Evolutionary conservation across 2,329 filamentous ascomycete genomes (phyloP).

Genomic region (Colletotrichum sidae): DNA sequence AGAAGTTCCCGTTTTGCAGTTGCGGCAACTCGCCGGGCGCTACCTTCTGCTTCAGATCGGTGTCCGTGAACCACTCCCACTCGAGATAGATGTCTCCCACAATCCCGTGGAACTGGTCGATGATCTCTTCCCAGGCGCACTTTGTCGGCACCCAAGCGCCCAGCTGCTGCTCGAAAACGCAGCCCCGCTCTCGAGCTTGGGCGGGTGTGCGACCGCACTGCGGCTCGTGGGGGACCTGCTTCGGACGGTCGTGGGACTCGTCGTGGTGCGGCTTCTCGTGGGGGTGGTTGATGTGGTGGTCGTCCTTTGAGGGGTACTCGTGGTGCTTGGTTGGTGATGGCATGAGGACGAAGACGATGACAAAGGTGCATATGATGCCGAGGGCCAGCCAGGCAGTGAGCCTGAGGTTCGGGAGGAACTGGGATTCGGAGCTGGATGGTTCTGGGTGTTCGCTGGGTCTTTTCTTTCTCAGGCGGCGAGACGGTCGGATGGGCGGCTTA

Average conservation of each 20-base stretch:
- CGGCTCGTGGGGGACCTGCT: not conserved
- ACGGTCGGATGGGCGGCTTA: no score
- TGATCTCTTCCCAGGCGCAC: slow-evolving; percentile 8
- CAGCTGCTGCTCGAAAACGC: no score
- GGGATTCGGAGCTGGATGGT: no score
- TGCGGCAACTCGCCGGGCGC: not conserved
- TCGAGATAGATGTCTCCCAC: slow-evolving; percentile 6
- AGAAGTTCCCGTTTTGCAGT: slow-evolving; percentile 7
- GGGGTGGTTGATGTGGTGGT: not conserved
- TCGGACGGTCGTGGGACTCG: not conserved
- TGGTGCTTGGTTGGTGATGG: no score
- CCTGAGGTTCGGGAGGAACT: no score
- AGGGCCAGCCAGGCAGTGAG: no score
- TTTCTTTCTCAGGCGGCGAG: no score
- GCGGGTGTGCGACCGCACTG: not conserved
- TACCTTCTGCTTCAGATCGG: slow-evolving; percentile 5
- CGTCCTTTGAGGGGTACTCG: no score
- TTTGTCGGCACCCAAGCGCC: not conserved
- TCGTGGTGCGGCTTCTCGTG: slow-evolving; percentile 1
- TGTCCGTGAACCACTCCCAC: slow-evolving; percentile 13
- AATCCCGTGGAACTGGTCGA: not conserved
- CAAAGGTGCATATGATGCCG: no score
- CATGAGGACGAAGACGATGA: no score
- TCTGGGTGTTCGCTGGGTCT: no score
- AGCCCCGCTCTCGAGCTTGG: not conserved